phyloP scores from a whole-genome alignment of 495 filamentous ascomycete genomes.

The Xylaria intraflava region DNA sequence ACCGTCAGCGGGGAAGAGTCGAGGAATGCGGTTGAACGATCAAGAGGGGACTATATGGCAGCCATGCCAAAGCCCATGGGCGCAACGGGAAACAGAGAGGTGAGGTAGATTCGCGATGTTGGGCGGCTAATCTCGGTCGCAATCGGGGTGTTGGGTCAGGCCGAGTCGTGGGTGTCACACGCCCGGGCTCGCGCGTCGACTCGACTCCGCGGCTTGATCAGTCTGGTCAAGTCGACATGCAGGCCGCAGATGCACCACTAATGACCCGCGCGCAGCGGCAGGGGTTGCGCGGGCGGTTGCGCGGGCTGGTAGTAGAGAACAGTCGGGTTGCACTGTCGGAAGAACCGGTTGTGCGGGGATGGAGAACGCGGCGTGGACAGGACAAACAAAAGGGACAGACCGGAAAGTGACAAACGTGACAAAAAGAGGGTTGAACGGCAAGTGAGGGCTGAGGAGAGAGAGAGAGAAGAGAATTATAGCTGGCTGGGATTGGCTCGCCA shows the following conservation, averaged over 20 bases:
- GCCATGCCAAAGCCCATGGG: slow-evolving; percentile 22
- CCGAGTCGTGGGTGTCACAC: not conserved
- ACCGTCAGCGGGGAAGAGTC: not conserved
- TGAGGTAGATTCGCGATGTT: not conserved
- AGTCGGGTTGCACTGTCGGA: not conserved
- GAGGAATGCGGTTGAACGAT: not conserved
- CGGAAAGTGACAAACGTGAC: not conserved
- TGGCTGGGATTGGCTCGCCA: not conserved
- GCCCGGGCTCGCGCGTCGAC: not conserved
- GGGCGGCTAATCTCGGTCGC: not conserved
- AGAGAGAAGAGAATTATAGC: not conserved
- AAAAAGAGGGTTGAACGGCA: not conserved
- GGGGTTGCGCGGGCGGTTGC: not conserved
- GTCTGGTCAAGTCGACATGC: not conserved
- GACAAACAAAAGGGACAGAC: not conserved
- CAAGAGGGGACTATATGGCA: slow-evolving; percentile 14
- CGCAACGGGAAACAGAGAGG: not conserved
- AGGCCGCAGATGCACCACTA: slow-evolving; percentile 1
- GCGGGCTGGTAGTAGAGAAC: not conserved
- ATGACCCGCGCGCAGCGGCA: not conserved
- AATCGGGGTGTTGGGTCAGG: not conserved
- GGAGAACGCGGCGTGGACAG: not conserved
- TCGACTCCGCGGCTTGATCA: not conserved
- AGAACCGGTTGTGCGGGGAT: slow-evolving; percentile 3
- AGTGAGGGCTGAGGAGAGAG: not conserved